phyloP scores from a whole-genome alignment of 1,284 basidiomycete species.

The Trichosporon inkin region DNA sequence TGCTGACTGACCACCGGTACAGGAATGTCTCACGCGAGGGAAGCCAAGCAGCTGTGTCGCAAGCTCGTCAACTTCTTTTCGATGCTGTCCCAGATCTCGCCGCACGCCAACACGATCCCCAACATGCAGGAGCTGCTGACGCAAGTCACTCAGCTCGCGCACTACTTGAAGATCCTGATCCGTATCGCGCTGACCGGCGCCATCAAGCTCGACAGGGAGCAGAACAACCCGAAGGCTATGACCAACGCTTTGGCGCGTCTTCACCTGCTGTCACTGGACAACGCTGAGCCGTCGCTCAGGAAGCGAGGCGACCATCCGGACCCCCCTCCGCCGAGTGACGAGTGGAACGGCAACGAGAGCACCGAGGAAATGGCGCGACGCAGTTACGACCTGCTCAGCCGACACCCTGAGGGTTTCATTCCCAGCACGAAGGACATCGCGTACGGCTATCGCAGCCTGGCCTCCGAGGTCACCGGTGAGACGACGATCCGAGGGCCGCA shows the following conservation, averaged over 20 bases:
- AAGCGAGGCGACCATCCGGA: constrained; percentile 44
- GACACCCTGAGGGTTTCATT: constrained; percentile 53
- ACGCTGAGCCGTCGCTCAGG: constrained; percentile 71
- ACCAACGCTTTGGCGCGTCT: constrained; percentile 85
- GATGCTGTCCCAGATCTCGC: constrained; percentile 63
- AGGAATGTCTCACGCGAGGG: constrained; percentile 97
- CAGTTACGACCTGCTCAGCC: constrained; percentile 42
- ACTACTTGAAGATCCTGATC: constrained; percentile 99
- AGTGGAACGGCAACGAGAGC: constrained; percentile 24
- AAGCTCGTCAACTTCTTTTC: constrained; percentile 99
- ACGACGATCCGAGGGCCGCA: constrained; percentile 62
- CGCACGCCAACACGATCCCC: constrained; percentile 32
- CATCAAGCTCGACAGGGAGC: constrained; percentile 89
- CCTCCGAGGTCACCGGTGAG: constrained; percentile 75
- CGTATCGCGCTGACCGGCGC: constrained; percentile 95
- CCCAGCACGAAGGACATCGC: constrained; percentile 64
- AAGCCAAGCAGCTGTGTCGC: constrained; percentile 96
- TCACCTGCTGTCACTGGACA: constrained; percentile 82
- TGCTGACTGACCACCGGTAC: constrained; percentile 17
- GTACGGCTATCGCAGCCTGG: constrained; percentile 83
- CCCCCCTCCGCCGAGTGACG: constrained; percentile 11
- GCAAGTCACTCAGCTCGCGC: constrained; percentile 95
- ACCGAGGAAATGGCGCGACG: constrained; percentile 41
- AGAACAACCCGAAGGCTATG: constrained; percentile 76
- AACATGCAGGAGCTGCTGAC: constrained; percentile 97